Base-by-base conservation (phyloP, 176 grass and related monocot genomes). In the Pontederia paniculata region DNA sequence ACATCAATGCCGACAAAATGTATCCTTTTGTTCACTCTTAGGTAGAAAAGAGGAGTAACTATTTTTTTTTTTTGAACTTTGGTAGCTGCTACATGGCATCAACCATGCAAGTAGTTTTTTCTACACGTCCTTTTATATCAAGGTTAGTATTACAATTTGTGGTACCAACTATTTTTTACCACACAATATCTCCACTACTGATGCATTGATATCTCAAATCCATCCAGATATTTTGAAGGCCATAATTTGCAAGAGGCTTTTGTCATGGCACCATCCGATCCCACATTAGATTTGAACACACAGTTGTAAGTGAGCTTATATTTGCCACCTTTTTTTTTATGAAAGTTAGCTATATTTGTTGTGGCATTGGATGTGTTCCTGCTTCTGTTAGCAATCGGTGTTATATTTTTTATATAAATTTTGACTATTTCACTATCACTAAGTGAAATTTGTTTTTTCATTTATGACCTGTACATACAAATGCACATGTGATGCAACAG, bases 1-100 rank as follows among this genome's bases (percentile, higher is more conserved):
- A 23, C 3, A 59, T 59, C 66, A 44, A 21, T 18, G 48, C 28
- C 1, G 44, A 62, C n/a, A 23, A 58, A 12, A n/a, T 56, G 4
- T 15, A 43, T 13, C 20, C 59, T 72, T 44, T 28, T 58, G 43
- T 45, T 17, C 67, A n/a, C 21, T 15, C 42, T 68, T 20, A 4
- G 9, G 16, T 11, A 17, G 20, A 16, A 18, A 31, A 41, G 9
- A 37, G 15, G 49, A 23, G 43, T 20, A 55, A 50, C 10, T 19
- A 21, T n/a, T n/a, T n/a, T 8, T 58, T 70, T 58, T 6, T 6
- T 6, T 71, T 55, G 55, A 21, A 52, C 0, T 51, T 77, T 66
- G 60, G 45, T 77, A 91, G 86, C 69, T 98, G 93, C 57, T 98
- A 98, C 70, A 98, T 98, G 83, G 87, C 93, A 71, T 98, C 93